Conservation (phyloP, 2,329 filamentous ascomycete genomes). For the Orbilia brochopaga region DNA sequence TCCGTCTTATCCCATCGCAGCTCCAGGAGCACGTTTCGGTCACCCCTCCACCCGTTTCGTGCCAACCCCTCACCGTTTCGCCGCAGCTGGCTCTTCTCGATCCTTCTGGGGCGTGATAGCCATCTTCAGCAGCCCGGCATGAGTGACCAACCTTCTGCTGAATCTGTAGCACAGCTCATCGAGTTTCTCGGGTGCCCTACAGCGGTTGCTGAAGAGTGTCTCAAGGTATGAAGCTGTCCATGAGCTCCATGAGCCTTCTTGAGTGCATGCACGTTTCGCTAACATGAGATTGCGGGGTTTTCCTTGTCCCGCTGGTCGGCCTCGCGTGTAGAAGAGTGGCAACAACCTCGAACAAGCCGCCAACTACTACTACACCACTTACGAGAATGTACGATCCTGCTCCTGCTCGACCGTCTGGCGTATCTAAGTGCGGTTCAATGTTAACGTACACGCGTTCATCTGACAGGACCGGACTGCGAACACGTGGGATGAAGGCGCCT, state of each 20-base stretch:
- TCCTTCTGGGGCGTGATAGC: background rate
- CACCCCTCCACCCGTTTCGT: too few species aligned
- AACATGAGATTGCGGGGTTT: constrained; percentile 45
- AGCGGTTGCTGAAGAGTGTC: constrained; percentile 53
- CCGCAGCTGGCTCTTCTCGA: background rate
- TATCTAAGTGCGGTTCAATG: too few species aligned
- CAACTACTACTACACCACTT: constrained; percentile 53
- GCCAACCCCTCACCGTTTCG: background rate
- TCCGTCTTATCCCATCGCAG: background rate
- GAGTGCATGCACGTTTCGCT: constrained; percentile 13
- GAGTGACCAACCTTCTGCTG: constrained; percentile 23
- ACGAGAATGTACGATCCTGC: constrained; percentile 22
- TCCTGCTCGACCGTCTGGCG: background rate
- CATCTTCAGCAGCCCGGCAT: constrained; percentile 14
- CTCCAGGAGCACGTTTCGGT: background rate
- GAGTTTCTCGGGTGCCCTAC: constrained; percentile 50
- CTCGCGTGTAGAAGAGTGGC: constrained; percentile 37
- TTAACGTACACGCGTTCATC: constrained; percentile 4
- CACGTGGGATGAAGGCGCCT: constrained; percentile 26
- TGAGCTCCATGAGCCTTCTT: constrained; percentile 11
- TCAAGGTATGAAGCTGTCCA: constrained; percentile 49
- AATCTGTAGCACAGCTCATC: constrained; percentile 47
- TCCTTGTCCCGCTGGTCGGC: background rate
- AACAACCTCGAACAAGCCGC: constrained; percentile 53
- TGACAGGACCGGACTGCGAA: constrained; percentile 25